A percentile compares a stretch with the other conserved stretches of the same genome.
phyloP scores from a whole-genome alignment of 2,329 filamentous ascomycete genomes.

The Microsporum ferrugineum region DNA sequence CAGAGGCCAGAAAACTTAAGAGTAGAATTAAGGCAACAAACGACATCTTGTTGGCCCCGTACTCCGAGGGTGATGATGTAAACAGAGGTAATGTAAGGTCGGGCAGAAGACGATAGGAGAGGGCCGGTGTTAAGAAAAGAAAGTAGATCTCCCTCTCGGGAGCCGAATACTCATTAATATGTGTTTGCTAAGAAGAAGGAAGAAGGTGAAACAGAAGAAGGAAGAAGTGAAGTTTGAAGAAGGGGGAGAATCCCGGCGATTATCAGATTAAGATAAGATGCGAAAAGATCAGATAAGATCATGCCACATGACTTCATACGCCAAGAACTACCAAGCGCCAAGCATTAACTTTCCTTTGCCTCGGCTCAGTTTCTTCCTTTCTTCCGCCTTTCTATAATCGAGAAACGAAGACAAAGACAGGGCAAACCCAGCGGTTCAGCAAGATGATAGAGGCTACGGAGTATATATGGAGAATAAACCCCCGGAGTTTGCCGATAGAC shows the following conservation, averaged over 20 bases:
- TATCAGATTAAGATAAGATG: slow-evolving; percentile 3
- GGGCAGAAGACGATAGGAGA: too few relatives aligned
- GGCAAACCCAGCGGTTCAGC: neutral
- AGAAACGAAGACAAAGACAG: neutral
- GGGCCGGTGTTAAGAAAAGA: too few relatives aligned
- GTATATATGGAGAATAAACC: neutral
- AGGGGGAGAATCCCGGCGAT: neutral
- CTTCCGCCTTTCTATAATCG: too few relatives aligned
- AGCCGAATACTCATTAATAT: neutral
- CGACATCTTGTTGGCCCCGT: neutral
- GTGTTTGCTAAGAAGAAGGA: neutral
- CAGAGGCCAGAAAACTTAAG: neutral
- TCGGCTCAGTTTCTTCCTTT: neutral
- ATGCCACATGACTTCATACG: neutral
- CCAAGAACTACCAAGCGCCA: neutral
- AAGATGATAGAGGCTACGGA: neutral
- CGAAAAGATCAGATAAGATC: slow-evolving; percentile 1
- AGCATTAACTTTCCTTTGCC: neutral
- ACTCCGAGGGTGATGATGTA: too few relatives aligned
- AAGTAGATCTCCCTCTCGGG: too few relatives aligned
- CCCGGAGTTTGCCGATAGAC: neutral
- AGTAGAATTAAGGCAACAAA: neutral
- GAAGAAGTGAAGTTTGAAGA: neutral
- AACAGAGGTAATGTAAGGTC: neutral
- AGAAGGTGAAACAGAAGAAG: neutral